phyloP scores from a whole-genome alignment of 2,329 filamentous ascomycete species.

The Aspergillus terreus region DNA sequence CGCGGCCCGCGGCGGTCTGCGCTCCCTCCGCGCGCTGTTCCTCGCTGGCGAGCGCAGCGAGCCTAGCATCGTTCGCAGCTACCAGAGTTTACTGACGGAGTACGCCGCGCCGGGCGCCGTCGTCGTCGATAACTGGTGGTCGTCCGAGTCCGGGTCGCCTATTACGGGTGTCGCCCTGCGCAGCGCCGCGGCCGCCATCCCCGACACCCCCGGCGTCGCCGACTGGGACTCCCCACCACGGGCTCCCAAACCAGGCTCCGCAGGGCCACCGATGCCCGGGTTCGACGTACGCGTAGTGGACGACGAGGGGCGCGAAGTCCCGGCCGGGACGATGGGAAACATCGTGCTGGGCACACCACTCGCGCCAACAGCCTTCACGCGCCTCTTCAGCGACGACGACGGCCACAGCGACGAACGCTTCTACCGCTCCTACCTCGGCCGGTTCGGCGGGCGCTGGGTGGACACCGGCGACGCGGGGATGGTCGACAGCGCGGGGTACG shows the following conservation, averaged over 20 bases:
- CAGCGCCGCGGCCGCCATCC: constrained; percentile 52
- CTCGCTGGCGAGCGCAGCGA: constrained; percentile 87
- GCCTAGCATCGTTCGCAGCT: constrained; percentile 76
- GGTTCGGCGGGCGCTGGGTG: constrained; percentile 78
- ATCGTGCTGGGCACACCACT: constrained; percentile 81
- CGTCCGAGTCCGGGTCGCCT: constrained; percentile 65
- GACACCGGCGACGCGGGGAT: constrained; percentile 90
- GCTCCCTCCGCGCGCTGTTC: constrained; percentile 69
- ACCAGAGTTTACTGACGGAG: constrained; percentile 66
- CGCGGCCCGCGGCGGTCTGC: constrained; percentile 68
- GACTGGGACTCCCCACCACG: constrained; percentile 41
- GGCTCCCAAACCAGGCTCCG: constrained; percentile 72
- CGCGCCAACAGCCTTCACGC: constrained; percentile 80
- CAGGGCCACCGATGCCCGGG: constrained; percentile 86
- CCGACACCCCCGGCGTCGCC: constrained; percentile 44
- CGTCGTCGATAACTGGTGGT: constrained; percentile 73
- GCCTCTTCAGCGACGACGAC: constrained; percentile 73
- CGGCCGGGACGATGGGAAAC: constrained; percentile 78
- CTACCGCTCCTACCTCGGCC: constrained; percentile 76
- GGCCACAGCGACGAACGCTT: constrained; percentile 57
- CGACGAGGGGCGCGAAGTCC: constrained; percentile 69
- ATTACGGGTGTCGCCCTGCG: constrained; percentile 64
- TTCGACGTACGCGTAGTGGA: constrained; percentile 85
- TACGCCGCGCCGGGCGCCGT: constrained; percentile 62
- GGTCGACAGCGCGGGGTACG: constrained; percentile 69